Evolutionary conservation across 768 basidiomycete genomes (phyloP).

Genomic region (Chalciporus piperatus): DNA sequence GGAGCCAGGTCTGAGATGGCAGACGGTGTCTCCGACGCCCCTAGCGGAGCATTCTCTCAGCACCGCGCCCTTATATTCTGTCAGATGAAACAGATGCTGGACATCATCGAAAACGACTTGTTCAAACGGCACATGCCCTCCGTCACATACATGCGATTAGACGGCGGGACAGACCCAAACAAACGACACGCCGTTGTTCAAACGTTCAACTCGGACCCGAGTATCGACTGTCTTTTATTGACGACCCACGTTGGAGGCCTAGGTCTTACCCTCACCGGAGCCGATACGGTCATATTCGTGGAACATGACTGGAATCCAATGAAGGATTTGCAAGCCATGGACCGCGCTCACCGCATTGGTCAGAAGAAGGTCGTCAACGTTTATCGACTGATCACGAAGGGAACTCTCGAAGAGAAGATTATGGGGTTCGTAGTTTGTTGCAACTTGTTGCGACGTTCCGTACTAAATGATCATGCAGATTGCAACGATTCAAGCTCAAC

Average conservation of each 20-base stretch:
- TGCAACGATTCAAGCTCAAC: slow-evolving; percentile 98
- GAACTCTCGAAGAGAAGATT: slow-evolving; percentile 97
- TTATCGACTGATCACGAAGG: slow-evolving; percentile 94
- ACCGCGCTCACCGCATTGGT: slow-evolving; percentile 94
- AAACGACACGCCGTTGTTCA: slow-evolving; percentile 97
- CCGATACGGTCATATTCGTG: slow-evolving; percentile 98
- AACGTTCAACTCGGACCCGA: slow-evolving; percentile 96
- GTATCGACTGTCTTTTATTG: slow-evolving; percentile 92
- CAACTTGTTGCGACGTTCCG: not conserved
- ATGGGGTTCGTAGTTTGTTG: slow-evolving; percentile 75
- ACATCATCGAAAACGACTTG: slow-evolving; percentile 92
- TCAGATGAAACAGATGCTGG: slow-evolving; percentile 99
- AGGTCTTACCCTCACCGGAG: slow-evolving; percentile 93
- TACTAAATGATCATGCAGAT: slow-evolving; percentile 40
- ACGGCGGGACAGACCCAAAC: slow-evolving; percentile 86
- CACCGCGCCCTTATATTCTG: slow-evolving; percentile 99
- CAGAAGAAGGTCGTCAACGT: slow-evolving; percentile 99
- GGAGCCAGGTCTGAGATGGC: slow-evolving; percentile 64
- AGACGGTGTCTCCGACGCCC: slow-evolving; percentile 49
- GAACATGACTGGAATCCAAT: slow-evolving; percentile 99
- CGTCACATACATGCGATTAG: slow-evolving; percentile 97
- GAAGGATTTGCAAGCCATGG: slow-evolving; percentile 99
- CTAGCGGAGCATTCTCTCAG: slow-evolving; percentile 70
- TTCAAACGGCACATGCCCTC: slow-evolving; percentile 93
- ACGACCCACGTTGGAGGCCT: slow-evolving; percentile 97